Evolutionary conservation across 495 filamentous ascomycete genomes (phyloP).

Genomic region (Daldinia grandis): DNA sequence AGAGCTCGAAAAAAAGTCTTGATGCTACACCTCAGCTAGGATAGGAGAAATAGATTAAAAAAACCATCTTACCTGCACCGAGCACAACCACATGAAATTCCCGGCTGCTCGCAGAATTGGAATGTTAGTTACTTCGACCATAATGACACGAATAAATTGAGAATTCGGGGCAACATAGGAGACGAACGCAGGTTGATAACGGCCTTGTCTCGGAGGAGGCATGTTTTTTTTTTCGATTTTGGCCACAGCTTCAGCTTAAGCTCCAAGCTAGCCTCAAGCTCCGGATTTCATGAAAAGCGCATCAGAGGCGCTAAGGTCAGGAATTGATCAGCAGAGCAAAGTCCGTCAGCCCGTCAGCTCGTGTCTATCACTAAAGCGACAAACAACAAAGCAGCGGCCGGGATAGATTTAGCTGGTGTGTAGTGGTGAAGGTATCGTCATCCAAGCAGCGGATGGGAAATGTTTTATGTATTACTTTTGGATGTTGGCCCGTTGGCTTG

Average conservation of each 20-base stretch:
- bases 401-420: constrained; percentile 16
- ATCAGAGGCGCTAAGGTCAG: constrained; percentile 29
- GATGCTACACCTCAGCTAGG: constrained; percentile 14
- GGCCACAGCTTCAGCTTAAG: constrained; percentile 26
- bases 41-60: not conserved
- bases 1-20: constrained; percentile 6
- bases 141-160: not conserved
- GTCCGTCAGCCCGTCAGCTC: constrained; percentile 28
- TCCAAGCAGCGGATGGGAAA: constrained; percentile 20
- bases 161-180: not conserved
- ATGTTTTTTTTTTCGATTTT: constrained; percentile 31
- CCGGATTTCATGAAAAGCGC: constrained; percentile 31
- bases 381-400: constrained; percentile 39
- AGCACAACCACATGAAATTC: constrained; percentile 95
- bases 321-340: constrained; percentile 20
- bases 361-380: constrained; percentile 37
- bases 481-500: not conserved
- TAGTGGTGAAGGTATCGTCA: constrained; percentile 32
- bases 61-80: constrained; percentile 74
- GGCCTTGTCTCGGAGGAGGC: constrained; percentile 31
- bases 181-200: constrained; percentile 42
- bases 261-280: constrained; percentile 37
- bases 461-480: constrained; percentile 14
- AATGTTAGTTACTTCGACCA: constrained; percentile 29
- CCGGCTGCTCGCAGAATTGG: constrained; percentile 57